A percentile compares a stretch with the other conserved stretches of the same genome.
These are phyloP conservation scores for Hydrangea macrophylla DNA, from an alignment of 148 eudicot genomes.

Conservation along the genomic window DNA sequence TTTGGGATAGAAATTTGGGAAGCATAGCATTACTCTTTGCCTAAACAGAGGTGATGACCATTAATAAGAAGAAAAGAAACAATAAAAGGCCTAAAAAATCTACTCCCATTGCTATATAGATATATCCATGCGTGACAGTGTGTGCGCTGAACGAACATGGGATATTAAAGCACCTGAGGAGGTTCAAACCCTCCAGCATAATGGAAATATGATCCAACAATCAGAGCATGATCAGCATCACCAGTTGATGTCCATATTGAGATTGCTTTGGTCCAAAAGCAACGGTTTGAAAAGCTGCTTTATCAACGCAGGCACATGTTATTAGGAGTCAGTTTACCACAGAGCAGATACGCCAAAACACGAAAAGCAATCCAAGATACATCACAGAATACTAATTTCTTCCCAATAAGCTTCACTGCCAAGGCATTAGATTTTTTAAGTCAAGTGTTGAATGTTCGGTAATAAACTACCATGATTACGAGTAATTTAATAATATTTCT, in stretches of 20 bases:
- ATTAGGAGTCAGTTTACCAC: not conserved
- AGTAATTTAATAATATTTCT: too few relatives aligned
- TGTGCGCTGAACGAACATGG: not conserved
- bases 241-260: slow-evolving; percentile 97
- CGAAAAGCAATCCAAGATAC: not conserved
- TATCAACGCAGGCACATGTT: not conserved
- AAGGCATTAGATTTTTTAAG: not conserved
- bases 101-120: not conserved
- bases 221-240: slow-evolving; percentile 85
- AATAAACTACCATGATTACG: not conserved
- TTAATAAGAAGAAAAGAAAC: too few relatives aligned
- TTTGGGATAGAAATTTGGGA: too few relatives aligned
- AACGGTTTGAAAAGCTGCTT: slow-evolving; percentile 89
- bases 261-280: slow-evolving; percentile 95
- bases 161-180: slow-evolving; percentile 66
- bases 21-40: too few relatives aligned
- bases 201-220: slow-evolving; percentile 95
- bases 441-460: not conserved
- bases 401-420: not conserved
- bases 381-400: too few relatives aligned
- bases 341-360: not conserved
- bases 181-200: slow-evolving; percentile 97
- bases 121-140: too few relatives aligned
- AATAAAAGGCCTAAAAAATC: not conserved
- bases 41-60: too few relatives aligned